Evolutionary conservation across 2,329 filamentous ascomycete species (phyloP).

Genomic region (Akanthomyces muscarius): DNA sequence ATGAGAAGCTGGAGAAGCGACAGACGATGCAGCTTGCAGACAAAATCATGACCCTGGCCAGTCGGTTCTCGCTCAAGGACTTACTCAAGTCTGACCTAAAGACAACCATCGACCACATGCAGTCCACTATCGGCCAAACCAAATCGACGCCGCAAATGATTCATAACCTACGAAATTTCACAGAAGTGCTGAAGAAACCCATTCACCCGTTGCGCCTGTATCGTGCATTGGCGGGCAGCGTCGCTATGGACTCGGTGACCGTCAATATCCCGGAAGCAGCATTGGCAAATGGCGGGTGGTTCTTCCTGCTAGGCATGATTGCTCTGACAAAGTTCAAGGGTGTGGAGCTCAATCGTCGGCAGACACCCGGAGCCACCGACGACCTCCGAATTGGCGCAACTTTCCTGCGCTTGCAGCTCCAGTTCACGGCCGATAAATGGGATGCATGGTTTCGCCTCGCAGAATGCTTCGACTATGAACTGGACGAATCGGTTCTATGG

Average conservation of each 20-base stretch:
- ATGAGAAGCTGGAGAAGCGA: slow-evolving; percentile 72
- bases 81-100: slow-evolving; percentile 88
- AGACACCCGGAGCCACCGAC: slow-evolving; percentile 74
- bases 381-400: slow-evolving; percentile 78
- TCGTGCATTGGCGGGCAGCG: slow-evolving; percentile 72
- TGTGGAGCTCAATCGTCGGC: slow-evolving; percentile 66
- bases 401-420: slow-evolving; percentile 76
- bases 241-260: slow-evolving; percentile 67
- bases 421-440: slow-evolving; percentile 79
- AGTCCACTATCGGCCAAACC: slow-evolving; percentile 74
- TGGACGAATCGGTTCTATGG: slow-evolving; percentile 86
- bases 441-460: slow-evolving; percentile 87
- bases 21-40: slow-evolving; percentile 80
- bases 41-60: slow-evolving; percentile 75
- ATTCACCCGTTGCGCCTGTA: slow-evolving; percentile 80
- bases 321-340: slow-evolving; percentile 78
- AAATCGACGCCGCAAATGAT: slow-evolving; percentile 76
- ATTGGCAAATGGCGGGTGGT: slow-evolving; percentile 82
- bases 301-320: slow-evolving; percentile 84
- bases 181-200: slow-evolving; percentile 74
- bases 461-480: slow-evolving; percentile 81
- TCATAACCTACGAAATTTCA: slow-evolving; percentile 83
- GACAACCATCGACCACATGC: slow-evolving; percentile 86
- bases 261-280: slow-evolving; percentile 66
- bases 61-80: slow-evolving; percentile 84